Evolutionary conservation across 768 basidiomycete genomes (phyloP).

Genomic region (Leccinum truebloodii): DNA sequence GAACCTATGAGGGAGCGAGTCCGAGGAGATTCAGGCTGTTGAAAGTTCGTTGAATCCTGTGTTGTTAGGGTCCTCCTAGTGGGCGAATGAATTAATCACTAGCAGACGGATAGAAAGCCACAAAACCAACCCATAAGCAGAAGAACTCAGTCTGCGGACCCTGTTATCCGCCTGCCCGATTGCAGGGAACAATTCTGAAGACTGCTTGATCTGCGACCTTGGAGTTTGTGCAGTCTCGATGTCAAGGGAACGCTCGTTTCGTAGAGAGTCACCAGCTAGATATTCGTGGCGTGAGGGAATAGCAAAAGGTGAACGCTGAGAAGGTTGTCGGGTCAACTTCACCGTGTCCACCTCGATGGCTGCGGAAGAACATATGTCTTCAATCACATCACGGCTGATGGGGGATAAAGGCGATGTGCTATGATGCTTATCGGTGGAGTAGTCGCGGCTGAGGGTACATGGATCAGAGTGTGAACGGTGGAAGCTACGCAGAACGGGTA

Average conservation of each 20-base stretch:
- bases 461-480: neutral
- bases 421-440: neutral
- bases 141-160: constrained; percentile 1
- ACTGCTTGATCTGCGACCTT: neutral
- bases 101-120: neutral
- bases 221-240: neutral
- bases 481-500: neutral
- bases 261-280: neutral
- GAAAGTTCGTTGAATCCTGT: neutral
- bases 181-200: neutral
- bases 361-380: constrained; percentile 15
- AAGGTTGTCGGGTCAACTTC: neutral
- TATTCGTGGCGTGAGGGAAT: neutral
- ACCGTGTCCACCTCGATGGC: neutral
- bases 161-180: neutral
- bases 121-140: constrained; percentile 13
- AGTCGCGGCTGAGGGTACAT: constrained; percentile 7
- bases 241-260: neutral
- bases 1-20: constrained; percentile 2
- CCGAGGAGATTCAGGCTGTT: constrained; percentile 1
- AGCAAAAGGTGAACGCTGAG: neutral
- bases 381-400: constrained; percentile 17
- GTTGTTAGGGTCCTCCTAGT: neutral
- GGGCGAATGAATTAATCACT: neutral
- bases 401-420: constrained; percentile 20